A percentile compares a stretch with the other conserved stretches of the same genome.
Conservation (phyloP, 805 yeast genomes). For the Cephaloascus albidus region DNA sequence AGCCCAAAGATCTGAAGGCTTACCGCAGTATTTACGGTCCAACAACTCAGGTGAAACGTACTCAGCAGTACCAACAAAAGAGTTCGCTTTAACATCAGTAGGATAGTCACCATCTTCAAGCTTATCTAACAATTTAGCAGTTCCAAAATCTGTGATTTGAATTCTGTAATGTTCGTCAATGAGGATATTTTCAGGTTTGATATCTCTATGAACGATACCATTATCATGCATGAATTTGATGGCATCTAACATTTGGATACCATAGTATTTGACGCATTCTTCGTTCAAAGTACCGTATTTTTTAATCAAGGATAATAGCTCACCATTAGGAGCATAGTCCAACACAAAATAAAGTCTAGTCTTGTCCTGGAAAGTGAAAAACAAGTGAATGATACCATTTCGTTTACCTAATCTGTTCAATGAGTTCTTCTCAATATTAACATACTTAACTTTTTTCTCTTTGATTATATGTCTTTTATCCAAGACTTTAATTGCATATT, state of each 20-base stretch:
- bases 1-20: constrained; percentile 55
- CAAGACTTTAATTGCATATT: constrained; percentile 69
- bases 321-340: constrained; percentile 78
- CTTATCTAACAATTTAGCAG: constrained; percentile 64
- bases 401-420: constrained; percentile 56
- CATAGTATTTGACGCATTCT: constrained; percentile 55
- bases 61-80: constrained; percentile 83
- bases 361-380: constrained; percentile 75
- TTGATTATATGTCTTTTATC: constrained; percentile 72
- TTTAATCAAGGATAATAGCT: constrained; percentile 57
- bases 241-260: constrained; percentile 70
- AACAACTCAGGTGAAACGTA: constrained; percentile 76
- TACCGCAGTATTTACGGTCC: constrained; percentile 61
- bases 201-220: constrained; percentile 75
- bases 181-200: constrained; percentile 76
- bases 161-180: constrained; percentile 52
- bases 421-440: constrained; percentile 75
- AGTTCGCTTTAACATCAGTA: constrained; percentile 57
- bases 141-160: constrained; percentile 77
- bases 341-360: constrained; percentile 63
- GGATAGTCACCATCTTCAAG: constrained; percentile 48
- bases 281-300: constrained; percentile 64
- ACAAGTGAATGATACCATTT: constrained; percentile 57
- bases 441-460: constrained; percentile 79
- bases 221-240: constrained; percentile 61